A percentile compares a stretch with the other conserved stretches of the same genome.
phyloP scores from a whole-genome alignment of 1,284 basidiomycete genomes.

The Cutaneotrichosporon dermatis region DNA sequence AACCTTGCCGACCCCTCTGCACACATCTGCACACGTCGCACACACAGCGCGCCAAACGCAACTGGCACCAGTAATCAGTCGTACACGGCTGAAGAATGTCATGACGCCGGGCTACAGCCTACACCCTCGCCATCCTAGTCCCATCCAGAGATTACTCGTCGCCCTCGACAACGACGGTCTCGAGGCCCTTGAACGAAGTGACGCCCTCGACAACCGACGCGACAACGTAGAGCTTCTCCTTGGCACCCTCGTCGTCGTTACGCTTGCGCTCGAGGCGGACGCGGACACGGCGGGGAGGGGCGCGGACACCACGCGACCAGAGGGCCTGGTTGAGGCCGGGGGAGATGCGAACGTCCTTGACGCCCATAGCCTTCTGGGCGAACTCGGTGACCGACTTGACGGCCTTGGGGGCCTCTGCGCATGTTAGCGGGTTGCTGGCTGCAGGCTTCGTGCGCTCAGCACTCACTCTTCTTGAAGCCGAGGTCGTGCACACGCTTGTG shows the following conservation, averaged over 20 bases:
- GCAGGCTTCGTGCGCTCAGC: background rate
- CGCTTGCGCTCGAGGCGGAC: slow-evolving; percentile 90
- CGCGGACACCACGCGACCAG: slow-evolving; percentile 78
- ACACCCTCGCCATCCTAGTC: slow-evolving; percentile 16
- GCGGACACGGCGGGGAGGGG: slow-evolving; percentile 80
- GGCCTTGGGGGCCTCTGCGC: slow-evolving; percentile 69
- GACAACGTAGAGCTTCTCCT: slow-evolving; percentile 94
- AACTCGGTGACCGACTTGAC: slow-evolving; percentile 87
- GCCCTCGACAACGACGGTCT: slow-evolving; percentile 73
- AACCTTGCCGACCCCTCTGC: too few relatives aligned
- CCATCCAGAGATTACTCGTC: slow-evolving; percentile 49
- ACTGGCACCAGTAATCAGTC: background rate
- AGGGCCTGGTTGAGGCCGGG: slow-evolving; percentile 90
- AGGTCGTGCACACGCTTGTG: slow-evolving; percentile 88
- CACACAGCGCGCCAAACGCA: too few relatives aligned
- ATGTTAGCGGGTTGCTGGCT: slow-evolving; percentile 10
- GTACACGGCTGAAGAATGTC: slow-evolving; percentile 25
- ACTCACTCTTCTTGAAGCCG: slow-evolving; percentile 79
- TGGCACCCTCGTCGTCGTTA: slow-evolving; percentile 92
- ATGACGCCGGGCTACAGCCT: slow-evolving; percentile 26
- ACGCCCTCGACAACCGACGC: slow-evolving; percentile 73
- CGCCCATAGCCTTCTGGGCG: slow-evolving; percentile 89
- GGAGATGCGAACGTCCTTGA: slow-evolving; percentile 83
- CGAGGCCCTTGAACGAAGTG: slow-evolving; percentile 78
- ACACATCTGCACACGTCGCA: too few relatives aligned